Percentiles rank a stretch among this genome's conserved stretches.
Conservation (phyloP, 345 rosid genomes). For the Eucalyptus tenuipes region DNA sequence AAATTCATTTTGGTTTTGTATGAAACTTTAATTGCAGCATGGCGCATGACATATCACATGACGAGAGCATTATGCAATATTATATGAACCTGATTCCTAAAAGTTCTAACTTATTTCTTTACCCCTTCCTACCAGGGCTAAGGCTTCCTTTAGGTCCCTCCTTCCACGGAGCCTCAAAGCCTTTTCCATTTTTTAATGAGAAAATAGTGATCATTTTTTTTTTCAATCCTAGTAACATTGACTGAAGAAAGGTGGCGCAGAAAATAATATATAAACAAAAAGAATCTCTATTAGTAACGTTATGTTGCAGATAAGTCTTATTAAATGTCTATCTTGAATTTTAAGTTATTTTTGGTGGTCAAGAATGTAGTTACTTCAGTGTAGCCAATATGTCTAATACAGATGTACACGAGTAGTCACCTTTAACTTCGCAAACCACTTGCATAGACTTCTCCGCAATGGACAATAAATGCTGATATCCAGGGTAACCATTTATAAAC, state of each 20-base stretch:
- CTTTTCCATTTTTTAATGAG: background rate
- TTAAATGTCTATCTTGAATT: background rate
- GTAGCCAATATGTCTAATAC: background rate
- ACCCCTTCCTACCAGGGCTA: background rate
- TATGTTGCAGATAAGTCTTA: background rate
- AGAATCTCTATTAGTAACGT: background rate
- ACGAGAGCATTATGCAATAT: background rate
- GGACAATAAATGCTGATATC: constrained; percentile 43
- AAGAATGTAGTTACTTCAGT: background rate
- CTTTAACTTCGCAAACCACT: constrained; percentile 80
- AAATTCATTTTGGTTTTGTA: background rate
- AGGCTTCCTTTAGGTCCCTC: background rate
- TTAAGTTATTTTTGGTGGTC: background rate
- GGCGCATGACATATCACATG: background rate
- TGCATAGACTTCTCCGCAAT: constrained; percentile 68
- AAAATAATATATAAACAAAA: background rate
- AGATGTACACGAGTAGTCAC: background rate
- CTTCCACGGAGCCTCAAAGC: background rate
- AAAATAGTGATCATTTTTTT: background rate
- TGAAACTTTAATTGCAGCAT: background rate
- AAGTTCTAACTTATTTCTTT: background rate
- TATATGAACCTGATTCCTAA: background rate
- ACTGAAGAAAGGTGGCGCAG: background rate
- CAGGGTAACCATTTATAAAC: constrained; percentile 53
- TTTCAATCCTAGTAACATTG: background rate